Percentiles rank a stretch among this genome's conserved stretches.
Conservation (phyloP, 305 asterid species). For the Caryopteris hybrid region DNA sequence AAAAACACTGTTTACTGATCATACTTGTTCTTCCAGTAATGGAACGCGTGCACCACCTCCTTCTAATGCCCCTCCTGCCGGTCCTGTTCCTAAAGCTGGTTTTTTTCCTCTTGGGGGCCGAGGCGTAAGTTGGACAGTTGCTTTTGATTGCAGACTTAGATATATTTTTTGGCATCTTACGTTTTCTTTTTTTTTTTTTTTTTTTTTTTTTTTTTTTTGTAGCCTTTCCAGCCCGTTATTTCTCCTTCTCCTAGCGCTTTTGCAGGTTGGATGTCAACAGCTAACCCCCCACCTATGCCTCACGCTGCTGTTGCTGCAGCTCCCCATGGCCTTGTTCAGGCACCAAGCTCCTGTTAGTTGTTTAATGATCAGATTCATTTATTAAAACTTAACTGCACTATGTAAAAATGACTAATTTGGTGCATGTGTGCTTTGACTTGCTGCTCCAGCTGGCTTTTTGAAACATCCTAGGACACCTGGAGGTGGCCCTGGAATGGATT, state of each 20-base stretch:
- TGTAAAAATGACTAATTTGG: background rate
- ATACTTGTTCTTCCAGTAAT: constrained; percentile 52
- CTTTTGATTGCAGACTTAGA: constrained; percentile 4
- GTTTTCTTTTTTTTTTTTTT: constrained; percentile 14
- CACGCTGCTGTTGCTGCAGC: constrained; percentile 76
- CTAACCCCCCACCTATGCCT: constrained; percentile 77
- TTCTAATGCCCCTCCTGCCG: constrained; percentile 42
- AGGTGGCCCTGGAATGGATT: constrained; percentile 86
- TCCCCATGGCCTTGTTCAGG: constrained; percentile 81
- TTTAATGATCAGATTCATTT: constrained; percentile 10
- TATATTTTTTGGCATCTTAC: constrained; percentile 9
- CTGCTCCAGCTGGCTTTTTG: constrained; percentile 56
- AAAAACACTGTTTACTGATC: constrained; percentile 86
- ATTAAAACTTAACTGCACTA: constrained; percentile 7
- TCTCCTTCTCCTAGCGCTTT: constrained; percentile 89
- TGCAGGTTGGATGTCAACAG: constrained; percentile 95
- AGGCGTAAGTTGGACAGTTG: constrained; percentile 38
- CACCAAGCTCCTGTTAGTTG: constrained; percentile 71
- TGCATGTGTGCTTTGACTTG: background rate
- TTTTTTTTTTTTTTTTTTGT: constrained; percentile 23
- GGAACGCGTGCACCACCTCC: constrained; percentile 52
- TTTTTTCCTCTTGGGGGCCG: constrained; percentile 57
- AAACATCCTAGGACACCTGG: constrained; percentile 83
- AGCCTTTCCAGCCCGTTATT: constrained; percentile 93
- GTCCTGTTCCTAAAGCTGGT: constrained; percentile 53